Percentiles rank a stretch among this genome's conserved stretches.
These are phyloP conservation scores for Dichotomocladium elegans DNA, from an alignment of 371 early-diverging fungal genomes.

Conservation along the genomic window DNA sequence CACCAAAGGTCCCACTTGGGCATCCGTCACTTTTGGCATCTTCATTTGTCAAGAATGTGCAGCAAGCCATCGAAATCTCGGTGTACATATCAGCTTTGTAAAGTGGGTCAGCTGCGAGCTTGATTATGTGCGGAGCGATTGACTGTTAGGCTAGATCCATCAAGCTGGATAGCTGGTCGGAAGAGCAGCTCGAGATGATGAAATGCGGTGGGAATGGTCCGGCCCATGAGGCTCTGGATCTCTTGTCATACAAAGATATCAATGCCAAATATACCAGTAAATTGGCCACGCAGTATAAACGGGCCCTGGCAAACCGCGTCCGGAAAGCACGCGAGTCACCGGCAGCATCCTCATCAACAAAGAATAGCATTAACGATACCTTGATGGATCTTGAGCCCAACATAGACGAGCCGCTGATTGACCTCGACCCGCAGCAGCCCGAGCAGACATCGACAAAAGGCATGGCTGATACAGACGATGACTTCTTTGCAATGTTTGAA, in stretches of 20 bases:
- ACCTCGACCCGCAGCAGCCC: conserved; percentile 6
- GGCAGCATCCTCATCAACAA: neutral
- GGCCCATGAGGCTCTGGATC: conserved; percentile 64
- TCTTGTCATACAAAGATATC: conserved; percentile 56
- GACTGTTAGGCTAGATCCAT: conserved; percentile 59
- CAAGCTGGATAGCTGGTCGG: conserved; percentile 83
- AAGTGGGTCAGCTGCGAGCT: conserved; percentile 48
- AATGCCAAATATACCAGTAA: conserved; percentile 79
- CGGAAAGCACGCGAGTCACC: neutral
- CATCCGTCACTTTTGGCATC: conserved; percentile 92
- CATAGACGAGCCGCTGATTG: conserved; percentile 4
- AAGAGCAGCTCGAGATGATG: conserved; percentile 87
- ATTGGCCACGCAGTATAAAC: conserved; percentile 76
- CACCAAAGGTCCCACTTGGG: conserved; percentile 96
- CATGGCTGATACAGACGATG: conserved; percentile 6
- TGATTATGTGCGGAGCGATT: no score
- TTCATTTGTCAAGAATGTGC: conserved; percentile 98
- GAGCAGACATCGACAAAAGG: neutral
- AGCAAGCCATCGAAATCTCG: conserved; percentile 91
- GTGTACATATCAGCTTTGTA: conserved; percentile 95
- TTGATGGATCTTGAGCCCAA: neutral
- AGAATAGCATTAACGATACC: neutral
- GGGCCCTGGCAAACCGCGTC: conserved; percentile 48
- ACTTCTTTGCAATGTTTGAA: conserved; percentile 19
- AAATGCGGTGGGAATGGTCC: conserved; percentile 80